Evolutionary conservation across 805 yeast species (phyloP), one percentile per base, ranked within the genome.

Genomic region (Phaffomyces opuntiae): DNA sequence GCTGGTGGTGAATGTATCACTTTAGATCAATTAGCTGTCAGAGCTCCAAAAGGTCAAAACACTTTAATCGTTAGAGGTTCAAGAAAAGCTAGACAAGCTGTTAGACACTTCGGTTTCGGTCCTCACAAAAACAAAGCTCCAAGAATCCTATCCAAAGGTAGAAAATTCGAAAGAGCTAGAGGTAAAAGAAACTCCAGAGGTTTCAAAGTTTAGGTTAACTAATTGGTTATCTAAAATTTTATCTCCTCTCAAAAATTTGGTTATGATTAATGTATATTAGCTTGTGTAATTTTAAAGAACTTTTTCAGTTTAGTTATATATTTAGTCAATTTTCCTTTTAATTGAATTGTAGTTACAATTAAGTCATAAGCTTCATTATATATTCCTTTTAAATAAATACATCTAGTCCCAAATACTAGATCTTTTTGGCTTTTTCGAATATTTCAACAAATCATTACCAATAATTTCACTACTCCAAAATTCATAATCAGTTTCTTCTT

Each of bases 111-210:
- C 72, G 99, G 99, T 75, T 72, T 91, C 75, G 99, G 99, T 80
- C 99, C 99, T 70, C 99, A 93, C 95, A 88, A 88, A 83, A 77
- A 81, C 79, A 93, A 93, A 88, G 98, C 98, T 69, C 99, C 99
- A 78, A 89, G 95, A 81, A 83, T 93, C 75, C 67, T 75, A 69
- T 91, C 98, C 56, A 89, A 80, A 74, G 99, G 99, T 75, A 93
- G 98, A 85, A 93, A 93, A 81, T 93, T 93, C 84, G 99, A 93
- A 84, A 89, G 93, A 78, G 99, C 97, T 68, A 93, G 99, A 87
- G 99, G 99, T 84, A 95, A 85, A 77, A 83, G 99, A 81, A 84
- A 80, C 74, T 90, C 98, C 63, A 89, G 95, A 84, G 99, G 96
- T 81, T 93, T 93, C 99, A 93, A 93, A 87, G 99, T 93, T 78